A percentile compares a stretch with the other conserved stretches of the same genome.
These are phyloP conservation scores for Phytopythium mirpurense DNA, from an alignment of 352 stramenopile genomes.

Conservation along the genomic window DNA sequence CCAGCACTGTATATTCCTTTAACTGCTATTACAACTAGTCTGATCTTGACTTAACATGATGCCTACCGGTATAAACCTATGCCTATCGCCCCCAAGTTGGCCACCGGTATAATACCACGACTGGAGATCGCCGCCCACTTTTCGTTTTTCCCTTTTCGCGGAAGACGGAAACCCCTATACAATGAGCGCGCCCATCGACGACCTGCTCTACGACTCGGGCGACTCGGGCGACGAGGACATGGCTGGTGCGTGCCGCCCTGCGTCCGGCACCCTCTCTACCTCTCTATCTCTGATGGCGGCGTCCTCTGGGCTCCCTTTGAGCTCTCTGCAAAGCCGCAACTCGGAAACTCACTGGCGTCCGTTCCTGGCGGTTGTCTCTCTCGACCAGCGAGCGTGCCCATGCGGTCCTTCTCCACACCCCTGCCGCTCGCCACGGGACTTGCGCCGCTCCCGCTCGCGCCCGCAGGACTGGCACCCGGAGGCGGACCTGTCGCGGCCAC, in stretches of 20 bases:
- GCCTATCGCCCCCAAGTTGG: no score
- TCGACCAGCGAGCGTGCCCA: slow-evolving; percentile 15
- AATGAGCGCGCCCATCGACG: slow-evolving; percentile 84
- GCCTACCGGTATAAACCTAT: no score
- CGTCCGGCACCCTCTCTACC: no score
- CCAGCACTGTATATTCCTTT: no score
- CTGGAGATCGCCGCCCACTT: background rate
- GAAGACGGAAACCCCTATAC: slow-evolving; percentile 5
- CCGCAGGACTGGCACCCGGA: slow-evolving; percentile 1
- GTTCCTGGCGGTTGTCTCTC: slow-evolving; percentile 5
- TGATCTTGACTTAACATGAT: background rate
- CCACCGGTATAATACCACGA: background rate
- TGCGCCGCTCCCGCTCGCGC: slow-evolving; percentile 6
- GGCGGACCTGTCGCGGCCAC: slow-evolving; percentile 1
- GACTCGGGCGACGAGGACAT: slow-evolving; percentile 81
- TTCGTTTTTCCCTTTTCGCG: slow-evolving; percentile 4
- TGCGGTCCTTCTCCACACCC: slow-evolving; percentile 30
- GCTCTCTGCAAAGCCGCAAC: no score
- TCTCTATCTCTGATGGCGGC: no score
- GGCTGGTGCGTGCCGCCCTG: slow-evolving; percentile 31
- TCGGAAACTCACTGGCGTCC: background rate
- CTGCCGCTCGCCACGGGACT: slow-evolving; percentile 18
- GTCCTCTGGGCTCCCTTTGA: no score
- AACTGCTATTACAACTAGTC: no score
- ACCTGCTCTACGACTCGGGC: slow-evolving; percentile 76